A percentile compares a stretch with the other conserved stretches of the same genome.
These are phyloP conservation scores for Talaromyces thailandensis DNA, from an alignment of 495 filamentous ascomycete species.

Conservation along the genomic window DNA sequence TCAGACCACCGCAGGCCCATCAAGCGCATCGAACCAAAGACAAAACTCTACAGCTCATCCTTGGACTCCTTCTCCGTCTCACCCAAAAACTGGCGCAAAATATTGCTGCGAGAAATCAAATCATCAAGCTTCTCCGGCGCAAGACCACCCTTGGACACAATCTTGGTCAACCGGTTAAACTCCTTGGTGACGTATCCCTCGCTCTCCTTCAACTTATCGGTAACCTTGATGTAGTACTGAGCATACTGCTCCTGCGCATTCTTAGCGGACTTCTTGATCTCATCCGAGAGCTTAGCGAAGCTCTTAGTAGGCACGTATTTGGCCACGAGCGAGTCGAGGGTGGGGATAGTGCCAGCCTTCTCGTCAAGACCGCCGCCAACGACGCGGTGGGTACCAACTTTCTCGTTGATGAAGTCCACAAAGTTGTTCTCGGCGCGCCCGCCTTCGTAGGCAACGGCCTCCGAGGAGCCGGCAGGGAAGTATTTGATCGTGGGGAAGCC, in stretches of 20 bases:
- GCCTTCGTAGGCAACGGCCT: conserved; percentile 61
- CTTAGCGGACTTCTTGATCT: conserved; percentile 61
- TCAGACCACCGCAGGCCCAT: neutral
- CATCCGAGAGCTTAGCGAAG: conserved; percentile 48
- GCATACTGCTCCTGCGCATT: conserved; percentile 71
- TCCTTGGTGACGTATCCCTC: conserved; percentile 79
- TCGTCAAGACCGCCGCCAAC: conserved; percentile 73
- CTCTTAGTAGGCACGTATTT: conserved; percentile 48
- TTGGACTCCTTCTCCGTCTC: conserved; percentile 28
- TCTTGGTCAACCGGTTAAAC: conserved; percentile 64
- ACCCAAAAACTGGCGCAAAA: conserved; percentile 67
- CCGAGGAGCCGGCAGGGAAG: conserved; percentile 83
- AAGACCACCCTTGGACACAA: conserved; percentile 78
- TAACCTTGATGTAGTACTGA: conserved; percentile 88
- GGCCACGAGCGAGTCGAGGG: conserved; percentile 62
- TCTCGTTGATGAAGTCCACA: conserved; percentile 74
- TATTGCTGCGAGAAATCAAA: conserved; percentile 76
- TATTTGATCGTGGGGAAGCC: conserved; percentile 97
- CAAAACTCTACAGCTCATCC: conserved; percentile 61
- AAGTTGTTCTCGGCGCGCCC: conserved; percentile 72
- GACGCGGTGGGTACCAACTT: conserved; percentile 80
- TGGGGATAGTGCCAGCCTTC: conserved; percentile 71
- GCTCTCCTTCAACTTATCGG: conserved; percentile 72
- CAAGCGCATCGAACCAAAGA: neutral
- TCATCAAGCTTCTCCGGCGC: conserved; percentile 85